A percentile compares a stretch with the other conserved stretches of the same genome.
phyloP scores from a whole-genome alignment of 108 stramenopile species.

The Fragilariopsis cylindrus region DNA sequence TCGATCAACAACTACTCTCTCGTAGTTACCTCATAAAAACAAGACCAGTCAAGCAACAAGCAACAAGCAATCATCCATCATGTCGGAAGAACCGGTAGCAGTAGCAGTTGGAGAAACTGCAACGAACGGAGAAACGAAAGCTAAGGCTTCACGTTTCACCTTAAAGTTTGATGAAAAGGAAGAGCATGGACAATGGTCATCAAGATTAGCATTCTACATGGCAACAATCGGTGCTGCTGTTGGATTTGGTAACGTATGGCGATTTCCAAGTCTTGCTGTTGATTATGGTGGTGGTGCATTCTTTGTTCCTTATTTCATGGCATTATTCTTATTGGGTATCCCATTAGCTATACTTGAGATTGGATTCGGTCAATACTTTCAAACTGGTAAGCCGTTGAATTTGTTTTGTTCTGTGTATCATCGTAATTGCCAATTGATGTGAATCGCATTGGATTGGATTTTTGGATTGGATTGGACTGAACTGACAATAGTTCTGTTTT shows the following conservation, averaged over 20 bases:
- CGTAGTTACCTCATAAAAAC: too few species aligned
- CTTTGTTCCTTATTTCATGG: constrained; percentile 59
- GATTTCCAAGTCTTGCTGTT: constrained; percentile 67
- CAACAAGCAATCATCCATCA: background rate
- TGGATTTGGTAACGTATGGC: constrained; percentile 77
- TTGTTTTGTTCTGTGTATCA: too few species aligned
- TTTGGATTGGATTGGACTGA: constrained; percentile 2
- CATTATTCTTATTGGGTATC: constrained; percentile 66
- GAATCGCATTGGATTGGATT: background rate
- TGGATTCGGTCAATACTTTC: constrained; percentile 55
- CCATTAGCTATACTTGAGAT: constrained; percentile 64
- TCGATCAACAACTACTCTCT: background rate
- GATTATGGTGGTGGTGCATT: constrained; percentile 63
- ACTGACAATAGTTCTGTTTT: too few species aligned
- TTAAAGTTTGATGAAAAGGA: constrained; percentile 13
- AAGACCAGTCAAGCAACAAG: background rate
- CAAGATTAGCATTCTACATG: constrained; percentile 55
- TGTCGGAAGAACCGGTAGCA: background rate
- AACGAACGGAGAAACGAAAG: constrained; percentile 8
- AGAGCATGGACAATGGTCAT: constrained; percentile 42
- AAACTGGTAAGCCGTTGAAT: constrained; percentile 20
- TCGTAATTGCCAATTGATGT: too few species aligned
- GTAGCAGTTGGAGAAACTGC: background rate
- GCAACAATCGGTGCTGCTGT: constrained; percentile 65
- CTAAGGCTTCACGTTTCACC: constrained; percentile 7